phyloP scores from a whole-genome alignment of 2,329 filamentous ascomycete genomes.

The Venturia oleaginea region DNA sequence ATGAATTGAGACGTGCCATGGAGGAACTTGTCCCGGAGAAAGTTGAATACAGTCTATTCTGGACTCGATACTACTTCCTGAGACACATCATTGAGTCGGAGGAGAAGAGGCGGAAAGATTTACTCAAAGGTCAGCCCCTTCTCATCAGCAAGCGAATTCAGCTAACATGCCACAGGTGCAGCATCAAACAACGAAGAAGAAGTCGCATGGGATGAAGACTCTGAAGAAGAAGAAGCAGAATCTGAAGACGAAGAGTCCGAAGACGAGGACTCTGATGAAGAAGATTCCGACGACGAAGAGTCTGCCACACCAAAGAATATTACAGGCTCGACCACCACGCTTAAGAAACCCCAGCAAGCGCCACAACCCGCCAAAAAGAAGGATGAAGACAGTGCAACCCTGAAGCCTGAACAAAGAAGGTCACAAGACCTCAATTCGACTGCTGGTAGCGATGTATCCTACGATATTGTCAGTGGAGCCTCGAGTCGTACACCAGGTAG shows the following conservation, averaged over 20 bases:
- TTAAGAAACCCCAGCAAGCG: constrained; percentile 19
- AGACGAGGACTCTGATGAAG: constrained; percentile 57
- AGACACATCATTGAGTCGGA: constrained; percentile 88
- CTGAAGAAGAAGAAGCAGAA: constrained; percentile 68
- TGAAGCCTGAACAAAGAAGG: constrained; percentile 25
- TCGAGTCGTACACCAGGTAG: constrained; percentile 58
- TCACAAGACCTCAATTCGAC: constrained; percentile 49
- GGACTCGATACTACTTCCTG: constrained; percentile 92
- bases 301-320: constrained; percentile 16
- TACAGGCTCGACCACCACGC: constrained; percentile 14
- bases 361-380: constrained; percentile 25
- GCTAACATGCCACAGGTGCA: constrained; percentile 41
- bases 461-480: constrained; percentile 75
- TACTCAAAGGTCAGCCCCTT: constrained; percentile 66
- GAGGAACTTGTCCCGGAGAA: constrained; percentile 90
- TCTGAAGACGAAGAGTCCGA: constrained; percentile 54
- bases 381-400: constrained; percentile 26
- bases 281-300: constrained; percentile 36
- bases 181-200: constrained; percentile 65
- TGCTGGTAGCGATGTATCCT: constrained; percentile 81
- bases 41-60: constrained; percentile 84
- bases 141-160: constrained; percentile 26
- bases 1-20: constrained; percentile 80
- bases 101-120: constrained; percentile 76
- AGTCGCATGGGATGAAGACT: constrained; percentile 63